A percentile compares a stretch with the other conserved stretches of the same genome.
phyloP scores from a whole-genome alignment of 495 filamentous ascomycete species.

The Podospora appendiculata region DNA sequence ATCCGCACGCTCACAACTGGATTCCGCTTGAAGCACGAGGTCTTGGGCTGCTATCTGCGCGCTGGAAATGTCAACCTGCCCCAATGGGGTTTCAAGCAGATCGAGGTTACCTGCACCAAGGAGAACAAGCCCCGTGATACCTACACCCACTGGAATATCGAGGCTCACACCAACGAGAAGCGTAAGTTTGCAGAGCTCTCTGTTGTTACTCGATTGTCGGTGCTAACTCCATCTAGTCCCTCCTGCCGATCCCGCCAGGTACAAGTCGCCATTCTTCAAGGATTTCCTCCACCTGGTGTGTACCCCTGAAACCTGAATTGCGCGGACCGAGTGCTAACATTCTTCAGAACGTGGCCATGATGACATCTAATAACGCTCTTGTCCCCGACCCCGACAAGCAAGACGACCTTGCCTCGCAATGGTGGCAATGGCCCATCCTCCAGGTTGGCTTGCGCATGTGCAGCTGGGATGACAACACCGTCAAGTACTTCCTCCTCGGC shows the following conservation, averaged over 20 bases:
- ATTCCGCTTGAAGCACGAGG: conserved; percentile 79
- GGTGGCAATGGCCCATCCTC: conserved; percentile 98
- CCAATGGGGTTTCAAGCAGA: conserved; percentile 99
- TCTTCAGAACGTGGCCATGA: conserved; percentile 85
- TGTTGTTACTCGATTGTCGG: background rate
- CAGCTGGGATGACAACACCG: conserved; percentile 89
- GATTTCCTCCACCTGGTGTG: conserved; percentile 81
- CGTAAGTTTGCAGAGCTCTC: conserved; percentile 49
- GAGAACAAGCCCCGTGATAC: conserved; percentile 86
- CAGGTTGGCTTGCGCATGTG: conserved; percentile 97
- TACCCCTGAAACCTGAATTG: background rate
- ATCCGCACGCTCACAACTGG: conserved; percentile 89
- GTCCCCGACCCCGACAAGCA: conserved; percentile 98
- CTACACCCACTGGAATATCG: conserved; percentile 98
- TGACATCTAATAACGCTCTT: conserved; percentile 98
- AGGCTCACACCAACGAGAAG: conserved; percentile 89
- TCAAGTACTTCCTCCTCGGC: conserved; percentile 97
- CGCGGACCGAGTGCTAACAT: background rate
- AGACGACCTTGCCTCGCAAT: conserved; percentile 91
- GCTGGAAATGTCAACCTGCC: conserved; percentile 95
- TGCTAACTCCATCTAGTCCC: conserved; percentile 57
- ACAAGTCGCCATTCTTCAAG: conserved; percentile 91
- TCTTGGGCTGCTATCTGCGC: conserved; percentile 85
- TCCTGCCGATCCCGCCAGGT: conserved; percentile 80
- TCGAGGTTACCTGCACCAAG: conserved; percentile 92